phyloP scores from a whole-genome alignment of 2,329 filamentous ascomycete genomes.

The Claviceps africana region DNA sequence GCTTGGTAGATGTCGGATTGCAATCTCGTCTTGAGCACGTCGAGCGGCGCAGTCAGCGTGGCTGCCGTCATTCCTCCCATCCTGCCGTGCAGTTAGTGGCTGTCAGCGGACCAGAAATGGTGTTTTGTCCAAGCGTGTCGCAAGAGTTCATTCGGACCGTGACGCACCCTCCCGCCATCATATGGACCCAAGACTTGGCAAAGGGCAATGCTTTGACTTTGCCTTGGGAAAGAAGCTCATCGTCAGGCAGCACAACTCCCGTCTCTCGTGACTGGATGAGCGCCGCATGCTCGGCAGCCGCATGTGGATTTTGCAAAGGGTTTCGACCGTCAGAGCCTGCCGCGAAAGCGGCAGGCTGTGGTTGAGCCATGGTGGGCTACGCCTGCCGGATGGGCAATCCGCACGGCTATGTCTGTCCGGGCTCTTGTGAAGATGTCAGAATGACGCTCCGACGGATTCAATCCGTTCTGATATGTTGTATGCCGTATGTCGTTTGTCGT shows the following conservation, averaged over 20 bases:
- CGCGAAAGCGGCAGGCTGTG: constrained; percentile 15
- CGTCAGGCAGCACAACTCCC: constrained; percentile 38
- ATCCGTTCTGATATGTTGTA: not conserved
- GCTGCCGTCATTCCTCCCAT: constrained; percentile 83
- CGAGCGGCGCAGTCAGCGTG: constrained; percentile 83
- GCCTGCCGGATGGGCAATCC: not conserved
- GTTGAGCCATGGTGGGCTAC: constrained; percentile 18
- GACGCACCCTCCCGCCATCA: constrained; percentile 75
- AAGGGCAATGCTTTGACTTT: constrained; percentile 32
- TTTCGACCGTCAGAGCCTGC: constrained; percentile 17
- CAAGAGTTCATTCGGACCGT: not conserved
- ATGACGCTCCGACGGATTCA: not conserved
- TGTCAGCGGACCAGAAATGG: constrained; percentile 7
- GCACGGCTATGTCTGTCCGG: not conserved
- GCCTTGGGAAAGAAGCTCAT: constrained; percentile 17
- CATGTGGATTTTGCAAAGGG: constrained; percentile 17
- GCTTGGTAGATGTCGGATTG: constrained; percentile 92
- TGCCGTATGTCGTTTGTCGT: not conserved
- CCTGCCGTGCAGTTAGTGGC: constrained; percentile 28
- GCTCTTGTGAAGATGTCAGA: not conserved
- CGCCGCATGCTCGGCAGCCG: constrained; percentile 21
- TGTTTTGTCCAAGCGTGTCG: not conserved
- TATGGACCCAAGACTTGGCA: constrained; percentile 79
- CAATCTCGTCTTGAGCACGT: constrained; percentile 83
- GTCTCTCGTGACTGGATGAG: constrained; percentile 48